Evolutionary conservation across 2,329 filamentous ascomycete genomes (phyloP).

Genomic region (Tolypocladium ophioglossoides): DNA sequence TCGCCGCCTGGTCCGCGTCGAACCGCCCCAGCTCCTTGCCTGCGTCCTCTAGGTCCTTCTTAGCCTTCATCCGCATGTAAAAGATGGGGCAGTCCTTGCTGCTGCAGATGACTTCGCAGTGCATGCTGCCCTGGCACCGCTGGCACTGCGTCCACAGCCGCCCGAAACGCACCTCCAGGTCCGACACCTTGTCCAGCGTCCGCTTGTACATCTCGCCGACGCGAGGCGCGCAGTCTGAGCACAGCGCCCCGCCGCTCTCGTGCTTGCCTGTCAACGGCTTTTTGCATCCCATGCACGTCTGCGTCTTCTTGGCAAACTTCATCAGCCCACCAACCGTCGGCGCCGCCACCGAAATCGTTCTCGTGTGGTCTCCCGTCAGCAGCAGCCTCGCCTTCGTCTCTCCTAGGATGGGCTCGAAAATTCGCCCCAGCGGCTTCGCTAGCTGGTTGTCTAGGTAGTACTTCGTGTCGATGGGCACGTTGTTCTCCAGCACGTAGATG

Average conservation of each 20-base stretch:
- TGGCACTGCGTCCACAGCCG: slow-evolving; percentile 97
- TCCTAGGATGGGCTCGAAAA: slow-evolving; percentile 95
- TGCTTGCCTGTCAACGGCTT: slow-evolving; percentile 76
- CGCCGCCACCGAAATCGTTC: slow-evolving; percentile 85
- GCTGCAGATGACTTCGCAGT: slow-evolving; percentile 96
- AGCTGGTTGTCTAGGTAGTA: slow-evolving; percentile 99
- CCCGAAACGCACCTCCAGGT: slow-evolving; percentile 87
- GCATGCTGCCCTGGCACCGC: slow-evolving; percentile 92
- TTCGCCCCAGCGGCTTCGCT: slow-evolving; percentile 83
- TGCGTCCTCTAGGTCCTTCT: slow-evolving; percentile 95
- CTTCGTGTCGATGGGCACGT: slow-evolving; percentile 93
- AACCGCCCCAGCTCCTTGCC: slow-evolving; percentile 85
- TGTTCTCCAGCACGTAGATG: slow-evolving; percentile 94
- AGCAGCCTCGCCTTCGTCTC: slow-evolving; percentile 83
- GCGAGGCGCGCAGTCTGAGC: slow-evolving; percentile 71
- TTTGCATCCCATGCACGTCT: slow-evolving; percentile 98
- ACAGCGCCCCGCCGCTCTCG: slow-evolving; percentile 79
- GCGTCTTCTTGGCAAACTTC: slow-evolving; percentile 97
- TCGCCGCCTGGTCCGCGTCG: slow-evolving; percentile 69
- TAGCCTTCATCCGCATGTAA: slow-evolving; percentile 99
- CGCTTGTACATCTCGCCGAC: slow-evolving; percentile 91
- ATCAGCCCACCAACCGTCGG: slow-evolving; percentile 88
- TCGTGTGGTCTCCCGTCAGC: slow-evolving; percentile 86
- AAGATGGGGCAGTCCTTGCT: slow-evolving; percentile 97
- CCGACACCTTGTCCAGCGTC: slow-evolving; percentile 76